Evolutionary conservation across 139 green algal species (phyloP).

Genomic region (Desmodesmus armatus): DNA sequence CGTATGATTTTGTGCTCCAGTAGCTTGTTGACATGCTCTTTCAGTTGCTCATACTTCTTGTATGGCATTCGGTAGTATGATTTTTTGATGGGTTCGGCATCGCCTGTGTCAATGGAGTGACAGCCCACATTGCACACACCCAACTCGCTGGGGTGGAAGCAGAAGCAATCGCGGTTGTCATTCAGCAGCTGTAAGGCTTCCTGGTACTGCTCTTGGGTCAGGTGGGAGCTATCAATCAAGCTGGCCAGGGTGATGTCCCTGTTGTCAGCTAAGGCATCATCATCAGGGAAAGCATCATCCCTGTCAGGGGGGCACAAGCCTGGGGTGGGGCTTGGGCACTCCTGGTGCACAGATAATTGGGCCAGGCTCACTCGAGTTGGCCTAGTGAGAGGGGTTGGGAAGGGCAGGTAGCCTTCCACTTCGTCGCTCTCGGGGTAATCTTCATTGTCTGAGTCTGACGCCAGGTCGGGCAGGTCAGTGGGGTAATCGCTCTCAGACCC

Average conservation of each 20-base stretch:
- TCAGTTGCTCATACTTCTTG: not conserved
- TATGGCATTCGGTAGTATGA: not conserved
- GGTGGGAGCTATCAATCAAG: not conserved
- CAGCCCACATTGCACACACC: not conserved
- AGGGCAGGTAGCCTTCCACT: not conserved
- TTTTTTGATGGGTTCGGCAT: not conserved
- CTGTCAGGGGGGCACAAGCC: no score
- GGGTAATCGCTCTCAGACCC: no score
- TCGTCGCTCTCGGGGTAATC: not conserved
- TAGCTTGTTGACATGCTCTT: not conserved
- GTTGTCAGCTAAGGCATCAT: not conserved
- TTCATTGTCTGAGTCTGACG: not conserved
- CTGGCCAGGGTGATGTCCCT: not conserved
- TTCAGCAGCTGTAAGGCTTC: not conserved
- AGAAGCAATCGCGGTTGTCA: not conserved
- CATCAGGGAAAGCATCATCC: not conserved
- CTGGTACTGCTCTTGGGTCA: not conserved
- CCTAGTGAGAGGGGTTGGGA: no score
- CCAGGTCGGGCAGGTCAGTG: no score
- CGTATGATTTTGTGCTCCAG: conserved; percentile 15
- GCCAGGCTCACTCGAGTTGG: no score
- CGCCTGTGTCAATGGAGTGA: conserved; percentile 13
- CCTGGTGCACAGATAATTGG: no score
- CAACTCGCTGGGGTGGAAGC: not conserved
- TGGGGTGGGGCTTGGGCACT: no score